phyloP scores from a whole-genome alignment of 768 basidiomycete genomes.

The Hypsizygus marmoreus region DNA sequence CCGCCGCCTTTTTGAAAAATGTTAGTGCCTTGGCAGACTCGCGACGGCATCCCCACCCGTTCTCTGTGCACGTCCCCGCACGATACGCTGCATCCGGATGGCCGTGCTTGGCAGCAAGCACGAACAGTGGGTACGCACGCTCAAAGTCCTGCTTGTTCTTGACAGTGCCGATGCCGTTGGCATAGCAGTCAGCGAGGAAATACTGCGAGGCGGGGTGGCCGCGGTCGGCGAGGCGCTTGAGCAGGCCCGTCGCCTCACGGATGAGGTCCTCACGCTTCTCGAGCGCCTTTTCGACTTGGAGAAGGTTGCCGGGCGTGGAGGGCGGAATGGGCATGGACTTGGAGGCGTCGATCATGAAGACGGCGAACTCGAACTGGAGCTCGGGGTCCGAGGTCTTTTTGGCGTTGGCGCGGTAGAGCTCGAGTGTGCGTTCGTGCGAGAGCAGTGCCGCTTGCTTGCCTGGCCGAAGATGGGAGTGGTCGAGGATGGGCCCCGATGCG shows the following conservation, averaged over 20 bases:
- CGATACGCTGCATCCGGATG: constrained; percentile 96
- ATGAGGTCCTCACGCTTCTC: constrained; percentile 87
- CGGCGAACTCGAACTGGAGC: constrained; percentile 96
- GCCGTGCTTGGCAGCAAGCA: constrained; percentile 94
- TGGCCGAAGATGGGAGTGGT: constrained; percentile 91
- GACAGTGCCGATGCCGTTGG: constrained; percentile 95
- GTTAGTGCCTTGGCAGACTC: constrained; percentile 90
- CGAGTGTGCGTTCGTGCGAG: constrained; percentile 93
- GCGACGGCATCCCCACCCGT: constrained; percentile 96
- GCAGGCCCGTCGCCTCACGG: constrained; percentile 81
- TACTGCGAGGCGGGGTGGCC: constrained; percentile 96
- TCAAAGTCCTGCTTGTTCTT: constrained; percentile 95
- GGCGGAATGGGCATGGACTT: constrained; percentile 83
- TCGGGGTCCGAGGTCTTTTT: constrained; percentile 99
- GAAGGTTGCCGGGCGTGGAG: constrained; percentile 68
- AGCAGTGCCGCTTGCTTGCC: constrained; percentile 92
- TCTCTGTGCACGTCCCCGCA: constrained; percentile 97
- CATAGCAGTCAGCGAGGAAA: constrained; percentile 97
- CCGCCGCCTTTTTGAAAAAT: constrained; percentile 93
- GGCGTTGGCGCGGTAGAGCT: constrained; percentile 96
- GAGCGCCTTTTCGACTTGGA: constrained; percentile 78
- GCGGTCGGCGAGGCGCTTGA: constrained; percentile 90
- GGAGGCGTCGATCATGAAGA: constrained; percentile 98
- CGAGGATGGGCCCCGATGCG: constrained; percentile 69
- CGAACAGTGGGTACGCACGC: constrained; percentile 93